These are phyloP conservation scores for Physcomitrium patens DNA, from an alignment of 225 moss, liverwort and hornwort genomes.

Conservation along the genomic window DNA sequence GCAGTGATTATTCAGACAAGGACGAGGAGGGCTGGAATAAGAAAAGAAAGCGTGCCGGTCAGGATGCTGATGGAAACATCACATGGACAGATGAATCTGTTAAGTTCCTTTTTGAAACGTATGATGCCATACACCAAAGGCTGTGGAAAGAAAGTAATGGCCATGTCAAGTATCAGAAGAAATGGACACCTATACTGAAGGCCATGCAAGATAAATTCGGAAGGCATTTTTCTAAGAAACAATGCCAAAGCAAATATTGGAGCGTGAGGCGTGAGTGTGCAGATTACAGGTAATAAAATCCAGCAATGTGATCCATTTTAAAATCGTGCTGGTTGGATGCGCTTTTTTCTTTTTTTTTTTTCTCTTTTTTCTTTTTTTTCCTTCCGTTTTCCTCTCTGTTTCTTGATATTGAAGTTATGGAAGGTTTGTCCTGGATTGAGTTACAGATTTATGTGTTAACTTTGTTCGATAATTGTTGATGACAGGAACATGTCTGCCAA, in stretches of 20 bases:
- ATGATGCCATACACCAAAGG: slow-evolving; percentile 71
- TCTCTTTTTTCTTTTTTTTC: too few species aligned
- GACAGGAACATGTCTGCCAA: slow-evolving; percentile 63
- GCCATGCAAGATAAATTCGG: slow-evolving; percentile 74
- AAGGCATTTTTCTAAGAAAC: slow-evolving; percentile 71
- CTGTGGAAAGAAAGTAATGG: slow-evolving; percentile 68
- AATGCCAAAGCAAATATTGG: slow-evolving; percentile 79
- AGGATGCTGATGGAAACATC: slow-evolving; percentile 67
- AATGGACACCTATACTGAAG: slow-evolving; percentile 72
- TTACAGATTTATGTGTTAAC: slow-evolving; percentile 3
- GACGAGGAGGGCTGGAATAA: slow-evolving; percentile 52
- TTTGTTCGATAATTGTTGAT: slow-evolving; percentile 24
- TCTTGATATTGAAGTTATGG: too few species aligned
- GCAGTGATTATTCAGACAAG: slow-evolving; percentile 59
- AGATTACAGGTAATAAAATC: slow-evolving; percentile 57
- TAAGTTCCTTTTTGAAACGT: slow-evolving; percentile 64
- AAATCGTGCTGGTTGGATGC: background rate
- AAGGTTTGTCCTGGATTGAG: slow-evolving; percentile 18
- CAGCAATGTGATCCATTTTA: background rate
- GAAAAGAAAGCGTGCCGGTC: slow-evolving; percentile 63
- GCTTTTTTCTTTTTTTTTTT: too few species aligned
- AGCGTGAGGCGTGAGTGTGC: slow-evolving; percentile 73
- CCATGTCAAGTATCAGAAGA: slow-evolving; percentile 75
- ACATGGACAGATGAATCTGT: slow-evolving; percentile 77
- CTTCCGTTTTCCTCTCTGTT: too few species aligned